A percentile compares a stretch with the other conserved stretches of the same genome.
These are phyloP conservation scores for Clarireedia homoeocarpa DNA, from an alignment of 2,329 filamentous ascomycete genomes.

Conservation along the genomic window DNA sequence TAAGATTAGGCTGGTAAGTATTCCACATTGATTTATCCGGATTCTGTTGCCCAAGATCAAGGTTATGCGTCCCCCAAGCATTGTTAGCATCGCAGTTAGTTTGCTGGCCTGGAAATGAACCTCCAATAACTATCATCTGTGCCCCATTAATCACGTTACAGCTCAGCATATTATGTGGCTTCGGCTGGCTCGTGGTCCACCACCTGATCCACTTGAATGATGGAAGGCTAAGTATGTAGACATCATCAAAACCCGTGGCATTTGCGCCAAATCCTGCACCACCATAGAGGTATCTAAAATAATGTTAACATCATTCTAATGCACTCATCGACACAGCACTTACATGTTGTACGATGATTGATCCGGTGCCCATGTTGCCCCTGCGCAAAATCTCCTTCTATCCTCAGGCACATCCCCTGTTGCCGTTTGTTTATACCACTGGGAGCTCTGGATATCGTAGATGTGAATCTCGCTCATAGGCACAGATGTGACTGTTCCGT, in stretches of 20 bases:
- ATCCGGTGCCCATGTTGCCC: conserved; percentile 50
- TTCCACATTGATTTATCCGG: conserved; percentile 41
- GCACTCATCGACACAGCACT: conserved; percentile 21
- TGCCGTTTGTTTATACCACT: conserved; percentile 54
- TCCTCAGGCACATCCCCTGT: conserved; percentile 43
- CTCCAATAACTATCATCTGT: conserved; percentile 58
- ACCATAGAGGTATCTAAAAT: conserved; percentile 50
- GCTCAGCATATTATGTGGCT: conserved; percentile 46
- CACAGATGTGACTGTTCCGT: conserved; percentile 36
- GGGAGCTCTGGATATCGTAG: conserved; percentile 51
- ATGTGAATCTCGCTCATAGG: conserved; percentile 46
- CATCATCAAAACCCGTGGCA: conserved; percentile 49
- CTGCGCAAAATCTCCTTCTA: conserved; percentile 53
- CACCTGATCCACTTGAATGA: conserved; percentile 57
- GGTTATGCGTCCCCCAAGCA: conserved; percentile 48
- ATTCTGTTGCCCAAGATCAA: conserved; percentile 45
- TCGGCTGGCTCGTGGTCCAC: conserved; percentile 29
- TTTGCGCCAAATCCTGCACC: conserved; percentile 42
- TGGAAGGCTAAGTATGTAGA: conserved; percentile 54
- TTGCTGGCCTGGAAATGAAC: conserved; percentile 42
- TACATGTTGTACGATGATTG: conserved; percentile 58
- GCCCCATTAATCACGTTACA: conserved; percentile 44
- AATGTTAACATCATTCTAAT: conserved; percentile 9
- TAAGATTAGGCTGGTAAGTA: conserved; percentile 41
- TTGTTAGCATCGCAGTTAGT: conserved; percentile 43